A percentile compares a stretch with the other conserved stretches of the same genome.
These are phyloP conservation scores for Setomelanomma holmii DNA, from an alignment of 2,329 filamentous ascomycete species.

Conservation along the genomic window DNA sequence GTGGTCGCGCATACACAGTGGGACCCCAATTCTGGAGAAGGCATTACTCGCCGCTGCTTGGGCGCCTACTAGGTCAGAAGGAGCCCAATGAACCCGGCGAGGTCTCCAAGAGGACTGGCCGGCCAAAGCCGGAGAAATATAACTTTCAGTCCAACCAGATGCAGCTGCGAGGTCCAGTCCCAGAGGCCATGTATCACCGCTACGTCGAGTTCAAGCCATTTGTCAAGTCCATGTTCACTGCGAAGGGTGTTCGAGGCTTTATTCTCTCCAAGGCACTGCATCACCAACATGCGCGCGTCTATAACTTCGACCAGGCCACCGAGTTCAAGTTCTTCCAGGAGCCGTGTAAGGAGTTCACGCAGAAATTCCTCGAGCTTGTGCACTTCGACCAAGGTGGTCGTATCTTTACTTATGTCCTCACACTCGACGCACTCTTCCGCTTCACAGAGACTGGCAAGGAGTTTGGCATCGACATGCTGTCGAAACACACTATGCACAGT, in stretches of 20 bases:
- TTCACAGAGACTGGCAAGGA: conserved; percentile 97
- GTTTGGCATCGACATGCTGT: conserved; percentile 90
- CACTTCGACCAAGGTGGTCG: conserved; percentile 87
- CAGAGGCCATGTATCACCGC: conserved; percentile 81
- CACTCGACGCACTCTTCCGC: conserved; percentile 82
- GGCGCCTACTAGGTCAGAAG: conserved; percentile 74
- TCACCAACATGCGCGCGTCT: conserved; percentile 87
- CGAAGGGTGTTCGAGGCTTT: conserved; percentile 76
- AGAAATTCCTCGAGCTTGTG: conserved; percentile 83
- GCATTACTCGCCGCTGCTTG: conserved; percentile 89
- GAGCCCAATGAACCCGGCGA: conserved; percentile 55
- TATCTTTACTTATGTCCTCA: conserved; percentile 91
- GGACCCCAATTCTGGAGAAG: conserved; percentile 79
- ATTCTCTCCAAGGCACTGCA: conserved; percentile 85
- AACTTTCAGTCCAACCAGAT: conserved; percentile 95
- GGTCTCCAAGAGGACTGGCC: conserved; percentile 50
- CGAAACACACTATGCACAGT: conserved; percentile 97
- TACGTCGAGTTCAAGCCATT: conserved; percentile 94
- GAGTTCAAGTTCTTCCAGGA: conserved; percentile 72
- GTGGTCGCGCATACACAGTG: conserved; percentile 77
- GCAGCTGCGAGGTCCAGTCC: conserved; percentile 84
- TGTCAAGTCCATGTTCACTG: conserved; percentile 86
- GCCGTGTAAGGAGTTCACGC: conserved; percentile 73
- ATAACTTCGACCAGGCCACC: conserved; percentile 83
- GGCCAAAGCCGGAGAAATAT: conserved; percentile 68